These are phyloP conservation scores for Penicillium sclerotigenum DNA, from an alignment of 2,329 filamentous ascomycete genomes.

Conservation along the genomic window DNA sequence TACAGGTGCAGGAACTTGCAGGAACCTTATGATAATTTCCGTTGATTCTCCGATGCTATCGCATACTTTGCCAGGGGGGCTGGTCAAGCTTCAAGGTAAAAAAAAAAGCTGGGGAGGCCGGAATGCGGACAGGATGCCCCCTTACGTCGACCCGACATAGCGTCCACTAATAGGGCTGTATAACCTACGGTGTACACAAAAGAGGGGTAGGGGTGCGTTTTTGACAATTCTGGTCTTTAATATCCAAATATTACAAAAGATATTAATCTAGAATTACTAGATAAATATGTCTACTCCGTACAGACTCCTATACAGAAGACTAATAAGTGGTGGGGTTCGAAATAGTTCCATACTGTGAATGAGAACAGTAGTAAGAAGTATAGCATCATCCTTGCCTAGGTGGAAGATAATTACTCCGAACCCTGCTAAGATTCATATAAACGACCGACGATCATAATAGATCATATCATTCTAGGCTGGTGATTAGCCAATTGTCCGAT, in stretches of 20 bases:
- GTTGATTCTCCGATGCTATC: conserved; percentile 20
- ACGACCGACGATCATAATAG: conserved; percentile 16
- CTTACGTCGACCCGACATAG: neutral
- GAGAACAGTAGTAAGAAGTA: neutral
- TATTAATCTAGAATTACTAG: neutral
- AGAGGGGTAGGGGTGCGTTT: neutral
- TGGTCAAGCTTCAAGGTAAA: conserved; percentile 1
- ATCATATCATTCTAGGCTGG: conserved; percentile 8
- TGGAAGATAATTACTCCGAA: neutral
- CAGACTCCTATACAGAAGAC: neutral
- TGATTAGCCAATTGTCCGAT: conserved; percentile 30
- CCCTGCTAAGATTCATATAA: neutral
- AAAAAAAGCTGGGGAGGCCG: neutral
- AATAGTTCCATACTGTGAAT: neutral
- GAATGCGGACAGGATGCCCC: conserved; percentile 4
- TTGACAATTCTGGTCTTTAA: neutral
- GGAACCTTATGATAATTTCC: conserved; percentile 12
- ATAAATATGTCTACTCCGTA: neutral
- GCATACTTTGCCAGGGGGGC: conserved; percentile 5
- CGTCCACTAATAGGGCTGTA: neutral
- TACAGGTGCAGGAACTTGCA: neutral
- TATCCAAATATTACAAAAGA: neutral
- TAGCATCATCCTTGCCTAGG: neutral
- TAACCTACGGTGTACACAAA: neutral
- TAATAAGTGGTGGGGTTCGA: neutral